Percentiles rank a stretch among this genome's conserved stretches.
Conservation (phyloP, 2,329 filamentous ascomycete species). For the Penicillium digitatum region DNA sequence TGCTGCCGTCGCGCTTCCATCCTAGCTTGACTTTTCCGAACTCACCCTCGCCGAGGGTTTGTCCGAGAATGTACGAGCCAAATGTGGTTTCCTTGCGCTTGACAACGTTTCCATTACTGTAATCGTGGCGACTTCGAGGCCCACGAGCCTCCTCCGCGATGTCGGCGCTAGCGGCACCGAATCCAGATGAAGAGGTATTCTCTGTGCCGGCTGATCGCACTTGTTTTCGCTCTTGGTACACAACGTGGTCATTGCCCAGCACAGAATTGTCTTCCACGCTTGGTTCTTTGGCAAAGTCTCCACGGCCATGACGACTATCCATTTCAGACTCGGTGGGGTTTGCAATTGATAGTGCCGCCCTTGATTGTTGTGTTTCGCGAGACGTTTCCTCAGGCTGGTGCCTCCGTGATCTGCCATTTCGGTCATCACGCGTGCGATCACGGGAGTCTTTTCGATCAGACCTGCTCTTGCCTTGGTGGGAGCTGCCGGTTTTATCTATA, state of each 20-base stretch:
- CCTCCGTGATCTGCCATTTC: constrained; percentile 44
- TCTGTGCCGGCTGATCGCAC: constrained; percentile 61
- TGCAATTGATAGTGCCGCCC: constrained; percentile 32
- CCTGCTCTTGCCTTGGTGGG: constrained; percentile 40
- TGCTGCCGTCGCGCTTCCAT: constrained; percentile 92
- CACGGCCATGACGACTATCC: constrained; percentile 55
- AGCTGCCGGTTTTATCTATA: constrained; percentile 35
- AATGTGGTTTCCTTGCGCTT: constrained; percentile 85
- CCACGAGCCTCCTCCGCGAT: constrained; percentile 41
- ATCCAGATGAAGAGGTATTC: constrained; percentile 25
- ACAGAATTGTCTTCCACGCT: constrained; percentile 76
- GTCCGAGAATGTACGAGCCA: constrained; percentile 90
- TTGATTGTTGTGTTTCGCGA: constrained; percentile 31
- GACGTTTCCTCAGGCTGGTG: constrained; percentile 41
- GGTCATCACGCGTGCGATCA: constrained; percentile 38
- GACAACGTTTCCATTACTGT: constrained; percentile 49
- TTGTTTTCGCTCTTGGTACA: constrained; percentile 67
- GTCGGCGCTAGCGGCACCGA: constrained; percentile 43
- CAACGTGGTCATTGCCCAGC: constrained; percentile 69
- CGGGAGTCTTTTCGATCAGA: constrained; percentile 36
- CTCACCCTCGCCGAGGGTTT: constrained; percentile 94
- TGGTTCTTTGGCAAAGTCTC: constrained; percentile 66
- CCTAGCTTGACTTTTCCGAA: constrained; percentile 98
- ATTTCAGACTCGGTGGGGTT: constrained; percentile 41
- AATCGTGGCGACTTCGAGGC: constrained; percentile 53